Base-by-base conservation (phyloP, 2,329 filamentous ascomycete species). In the Pyrenochaeta sp. region DNA sequence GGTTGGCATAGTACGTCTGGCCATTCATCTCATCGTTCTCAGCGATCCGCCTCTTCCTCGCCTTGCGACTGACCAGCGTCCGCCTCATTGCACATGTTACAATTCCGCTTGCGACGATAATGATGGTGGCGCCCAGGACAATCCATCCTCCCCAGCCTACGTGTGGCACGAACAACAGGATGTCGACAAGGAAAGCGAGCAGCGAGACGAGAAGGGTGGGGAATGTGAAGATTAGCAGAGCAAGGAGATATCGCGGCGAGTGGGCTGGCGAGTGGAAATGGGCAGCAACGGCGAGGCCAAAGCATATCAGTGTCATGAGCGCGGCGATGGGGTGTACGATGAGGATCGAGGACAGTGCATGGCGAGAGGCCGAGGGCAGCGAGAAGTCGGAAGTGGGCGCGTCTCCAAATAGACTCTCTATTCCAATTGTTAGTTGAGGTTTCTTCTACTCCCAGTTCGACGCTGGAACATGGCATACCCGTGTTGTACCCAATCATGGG, bases 21-120 rank as follows among this genome's bases (percentile, higher is more conserved):
- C 94, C 94, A 73, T 91, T 98, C 93, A 98, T 98, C 73, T 98
- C 93, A 7, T 93, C 91, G 72, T 98, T 97, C 75, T 96, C 90
- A 2, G 88, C 92, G 71, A 98, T 96, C 40, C 92, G 87, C 80
- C 89, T 91, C 82, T 95, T 93, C 58, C 93, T 86, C n/a, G 93
- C 91, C 79, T 97, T 97, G 66, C 94, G 87, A 75, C 91, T 91
- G 56, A 97, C 91, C 51, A 98, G 81, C 2, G 93, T 96, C 55
- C 94, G 87, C 60, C 95, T 90, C 92, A 98, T 98, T 18, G 92
- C 92, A 74, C 93, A 99, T 7, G 92, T 93, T 31, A 97, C 87
- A 51, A 99, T 84, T 36, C 89, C 90, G 71, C 91, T 90, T 20
- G 91, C 81, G 45, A 90, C 87, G 44, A 97, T 90, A 49, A 97